These are phyloP conservation scores for Aspergillus sp. DNA, from an alignment of 2,329 filamentous ascomycete species.

Conservation along the genomic window DNA sequence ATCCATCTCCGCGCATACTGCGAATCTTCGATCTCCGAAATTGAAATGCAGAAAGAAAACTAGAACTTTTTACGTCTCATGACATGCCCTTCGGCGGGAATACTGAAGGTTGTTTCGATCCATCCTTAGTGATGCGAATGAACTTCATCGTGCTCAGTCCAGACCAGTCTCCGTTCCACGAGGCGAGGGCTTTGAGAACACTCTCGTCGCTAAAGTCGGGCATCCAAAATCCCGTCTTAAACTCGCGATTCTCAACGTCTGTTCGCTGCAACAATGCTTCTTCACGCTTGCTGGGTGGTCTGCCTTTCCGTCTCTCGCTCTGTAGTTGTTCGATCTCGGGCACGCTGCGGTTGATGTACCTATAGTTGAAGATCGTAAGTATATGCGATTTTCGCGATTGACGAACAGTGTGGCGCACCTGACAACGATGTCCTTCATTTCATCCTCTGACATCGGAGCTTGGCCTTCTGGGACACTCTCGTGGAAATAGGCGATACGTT, in stretches of 20 bases:
- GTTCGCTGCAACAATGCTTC: conserved; percentile 74
- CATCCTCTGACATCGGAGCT: conserved; percentile 38
- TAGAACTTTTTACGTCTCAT: conserved; percentile 32
- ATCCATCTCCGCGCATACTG: conserved; percentile 11
- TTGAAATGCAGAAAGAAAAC: conserved; percentile 16
- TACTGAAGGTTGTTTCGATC: conserved; percentile 66
- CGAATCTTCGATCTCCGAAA: conserved; percentile 15
- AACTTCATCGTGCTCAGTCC: conserved; percentile 76
- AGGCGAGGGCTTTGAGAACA: conserved; percentile 65
- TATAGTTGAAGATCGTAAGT: conserved; percentile 14
- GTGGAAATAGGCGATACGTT: conserved; percentile 72
- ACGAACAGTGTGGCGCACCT: conserved; percentile 50
- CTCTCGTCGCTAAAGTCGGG: conserved; percentile 73
- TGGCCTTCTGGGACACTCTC: conserved; percentile 52
- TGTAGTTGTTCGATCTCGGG: conserved; percentile 47
- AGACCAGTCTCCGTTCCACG: conserved; percentile 84
- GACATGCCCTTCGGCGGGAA: conserved; percentile 72
- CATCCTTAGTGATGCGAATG: conserved; percentile 69
- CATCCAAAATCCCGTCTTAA: conserved; percentile 75
- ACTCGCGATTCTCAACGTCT: conserved; percentile 73
- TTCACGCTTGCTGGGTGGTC: conserved; percentile 75
- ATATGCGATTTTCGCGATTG: background rate
- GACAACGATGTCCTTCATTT: conserved; percentile 56
- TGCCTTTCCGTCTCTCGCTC: conserved; percentile 71
- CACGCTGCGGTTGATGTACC: conserved; percentile 41